Conservation (phyloP, 306 rosid genomes). For the Lathyrus sativus region DNA sequence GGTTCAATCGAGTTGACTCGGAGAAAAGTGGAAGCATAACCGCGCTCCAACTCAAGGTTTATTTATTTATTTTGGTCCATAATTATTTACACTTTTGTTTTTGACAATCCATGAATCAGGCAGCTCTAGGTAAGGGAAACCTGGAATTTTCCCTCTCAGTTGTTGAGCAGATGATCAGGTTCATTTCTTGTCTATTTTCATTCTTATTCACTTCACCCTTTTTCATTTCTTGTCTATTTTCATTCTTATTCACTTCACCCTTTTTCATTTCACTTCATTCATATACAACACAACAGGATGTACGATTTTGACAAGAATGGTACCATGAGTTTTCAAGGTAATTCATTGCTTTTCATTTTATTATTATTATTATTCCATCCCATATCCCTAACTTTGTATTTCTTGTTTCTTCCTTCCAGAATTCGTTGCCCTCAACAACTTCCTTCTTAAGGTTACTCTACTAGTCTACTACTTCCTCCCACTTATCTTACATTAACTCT, state of each 20-base stretch:
- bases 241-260: no score
- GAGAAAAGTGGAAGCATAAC: slow-evolving; percentile 65
- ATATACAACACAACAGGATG: slow-evolving; percentile 51
- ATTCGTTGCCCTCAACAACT: slow-evolving; percentile 84
- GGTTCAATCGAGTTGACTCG: slow-evolving; percentile 87
- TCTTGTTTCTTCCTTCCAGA: slow-evolving; percentile 45
- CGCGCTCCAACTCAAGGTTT: slow-evolving; percentile 77
- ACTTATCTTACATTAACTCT: not conserved
- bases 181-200: not conserved
- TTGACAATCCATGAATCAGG: slow-evolving; percentile 38
- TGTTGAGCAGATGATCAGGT: slow-evolving; percentile 95
- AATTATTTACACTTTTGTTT: no score
- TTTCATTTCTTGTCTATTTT: not conserved
- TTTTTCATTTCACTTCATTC: no score
- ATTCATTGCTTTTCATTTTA: not conserved
- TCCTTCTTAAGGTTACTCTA: slow-evolving; percentile 66
- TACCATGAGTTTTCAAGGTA: slow-evolving; percentile 84
- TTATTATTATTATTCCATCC: slow-evolving; percentile 10
- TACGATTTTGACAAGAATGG: slow-evolving; percentile 92
- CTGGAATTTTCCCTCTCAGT: slow-evolving; percentile 77
- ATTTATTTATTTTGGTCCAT: no score
- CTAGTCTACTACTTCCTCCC: slow-evolving; percentile 29
- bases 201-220: no score
- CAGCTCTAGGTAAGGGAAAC: slow-evolving; percentile 77
- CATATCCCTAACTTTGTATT: slow-evolving; percentile 20